Percentiles rank a stretch among this genome's conserved stretches.
These are phyloP conservation scores for Tardiomyces depauwii DNA, from an alignment of 1,139 yeast species.

Conservation along the genomic window DNA sequence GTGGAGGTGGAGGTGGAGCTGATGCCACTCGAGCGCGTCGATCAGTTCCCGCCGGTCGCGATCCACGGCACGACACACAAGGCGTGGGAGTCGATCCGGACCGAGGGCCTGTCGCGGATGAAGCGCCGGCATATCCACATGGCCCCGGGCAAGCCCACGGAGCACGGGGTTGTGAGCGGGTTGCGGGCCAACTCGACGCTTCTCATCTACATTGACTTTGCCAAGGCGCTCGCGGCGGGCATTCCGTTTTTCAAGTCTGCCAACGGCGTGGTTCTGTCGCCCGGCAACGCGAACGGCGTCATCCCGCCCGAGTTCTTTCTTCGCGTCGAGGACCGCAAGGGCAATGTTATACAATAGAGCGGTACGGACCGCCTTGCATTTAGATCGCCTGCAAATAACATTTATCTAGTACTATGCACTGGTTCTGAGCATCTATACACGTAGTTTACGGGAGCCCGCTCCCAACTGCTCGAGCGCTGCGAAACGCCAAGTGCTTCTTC, in stretches of 20 bases:
- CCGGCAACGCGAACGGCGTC: conserved; percentile 47
- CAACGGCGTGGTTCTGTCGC: conserved; percentile 65
- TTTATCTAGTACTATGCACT: too few species aligned
- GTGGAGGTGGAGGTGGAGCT: conserved; percentile 41
- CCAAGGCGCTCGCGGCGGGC: conserved; percentile 34
- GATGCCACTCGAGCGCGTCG: conserved; percentile 15
- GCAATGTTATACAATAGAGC: neutral
- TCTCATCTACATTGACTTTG: conserved; percentile 50
- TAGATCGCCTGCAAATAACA: too few species aligned
- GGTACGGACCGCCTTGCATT: too few species aligned
- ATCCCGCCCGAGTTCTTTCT: conserved; percentile 38
- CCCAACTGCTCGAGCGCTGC: too few species aligned
- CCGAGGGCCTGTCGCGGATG: conserved; percentile 60
- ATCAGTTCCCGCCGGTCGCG: conserved; percentile 34
- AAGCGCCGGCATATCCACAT: conserved; percentile 76
- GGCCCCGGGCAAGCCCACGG: conserved; percentile 36
- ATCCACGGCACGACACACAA: conserved; percentile 73
- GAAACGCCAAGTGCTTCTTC: too few species aligned
- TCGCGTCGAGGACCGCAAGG: neutral
- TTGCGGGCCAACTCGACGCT: conserved; percentile 52
- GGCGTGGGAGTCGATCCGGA: conserved; percentile 38
- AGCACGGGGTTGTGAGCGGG: conserved; percentile 51
- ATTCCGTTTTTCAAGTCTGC: conserved; percentile 51
- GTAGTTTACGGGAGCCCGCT: too few species aligned
- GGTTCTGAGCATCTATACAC: too few species aligned